These are phyloP conservation scores for Lanmaoa pseudosensibilis DNA, from an alignment of 768 basidiomycete genomes.

Conservation along the genomic window DNA sequence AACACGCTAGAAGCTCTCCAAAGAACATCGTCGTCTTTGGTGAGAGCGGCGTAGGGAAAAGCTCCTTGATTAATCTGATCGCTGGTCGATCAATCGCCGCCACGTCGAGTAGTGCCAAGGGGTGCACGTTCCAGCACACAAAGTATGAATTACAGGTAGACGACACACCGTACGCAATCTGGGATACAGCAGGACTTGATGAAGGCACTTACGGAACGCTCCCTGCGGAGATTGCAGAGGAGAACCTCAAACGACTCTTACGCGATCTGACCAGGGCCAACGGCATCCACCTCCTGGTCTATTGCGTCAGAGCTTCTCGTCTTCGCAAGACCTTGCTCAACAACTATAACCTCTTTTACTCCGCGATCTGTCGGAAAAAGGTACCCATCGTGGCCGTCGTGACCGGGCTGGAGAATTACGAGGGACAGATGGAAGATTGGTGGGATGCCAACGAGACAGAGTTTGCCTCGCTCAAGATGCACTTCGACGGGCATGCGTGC, in stretches of 20 bases:
- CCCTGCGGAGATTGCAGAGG: conserved; percentile 31
- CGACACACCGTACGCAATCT: conserved; percentile 26
- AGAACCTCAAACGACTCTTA: conserved; percentile 26
- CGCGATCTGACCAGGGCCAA: conserved; percentile 26
- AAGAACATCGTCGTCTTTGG: conserved; percentile 31
- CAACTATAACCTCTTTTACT: conserved; percentile 42
- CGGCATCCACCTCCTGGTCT: conserved; percentile 33
- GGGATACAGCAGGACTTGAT: conserved; percentile 43
- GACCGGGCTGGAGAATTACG: conserved; percentile 40
- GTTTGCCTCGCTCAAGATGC: conserved; percentile 31
- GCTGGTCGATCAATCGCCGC: conserved; percentile 38
- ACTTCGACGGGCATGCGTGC: conserved; percentile 38
- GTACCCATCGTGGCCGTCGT: conserved; percentile 39
- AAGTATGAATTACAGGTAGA: conserved; percentile 29
- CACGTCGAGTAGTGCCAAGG: conserved; percentile 34
- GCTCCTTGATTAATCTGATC: conserved; percentile 45
- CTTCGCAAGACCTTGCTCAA: conserved; percentile 26
- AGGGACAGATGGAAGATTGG: conserved; percentile 30
- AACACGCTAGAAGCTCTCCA: conserved; percentile 7
- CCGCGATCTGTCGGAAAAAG: conserved; percentile 35
- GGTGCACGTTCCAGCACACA: conserved; percentile 36
- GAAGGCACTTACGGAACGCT: conserved; percentile 34
- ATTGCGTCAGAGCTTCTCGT: conserved; percentile 35
- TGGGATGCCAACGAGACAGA: conserved; percentile 35
- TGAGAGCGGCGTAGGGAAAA: conserved; percentile 38